A percentile compares a stretch with the other conserved stretches of the same genome.
Evolutionary conservation across 2,329 filamentous ascomycete genomes (phyloP).

Genomic region (Sporothrix schenckii): DNA sequence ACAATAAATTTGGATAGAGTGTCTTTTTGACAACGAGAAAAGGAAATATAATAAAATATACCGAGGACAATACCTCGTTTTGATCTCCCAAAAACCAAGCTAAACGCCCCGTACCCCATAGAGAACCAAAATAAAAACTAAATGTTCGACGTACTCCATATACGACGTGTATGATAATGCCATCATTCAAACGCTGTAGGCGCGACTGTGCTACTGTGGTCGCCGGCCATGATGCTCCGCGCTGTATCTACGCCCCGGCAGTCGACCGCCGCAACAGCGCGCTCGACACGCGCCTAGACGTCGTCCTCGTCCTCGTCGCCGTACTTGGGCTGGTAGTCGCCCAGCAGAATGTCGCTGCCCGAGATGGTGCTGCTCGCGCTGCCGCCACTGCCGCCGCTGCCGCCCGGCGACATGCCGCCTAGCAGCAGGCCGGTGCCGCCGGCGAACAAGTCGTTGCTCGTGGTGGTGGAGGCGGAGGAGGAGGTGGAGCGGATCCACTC

Average conservation of each 20-base stretch:
- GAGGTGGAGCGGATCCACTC: slow-evolving; percentile 69
- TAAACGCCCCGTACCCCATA: neutral
- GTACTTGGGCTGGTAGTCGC: slow-evolving; percentile 68
- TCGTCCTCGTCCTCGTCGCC: slow-evolving; percentile 48
- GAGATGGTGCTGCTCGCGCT: slow-evolving; percentile 34
- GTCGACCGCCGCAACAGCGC: neutral
- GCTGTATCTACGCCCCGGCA: neutral
- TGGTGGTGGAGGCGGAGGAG: slow-evolving; percentile 46
- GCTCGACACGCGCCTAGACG: slow-evolving; percentile 3
- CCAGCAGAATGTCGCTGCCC: slow-evolving; percentile 70
- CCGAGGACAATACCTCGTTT: neutral
- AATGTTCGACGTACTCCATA: neutral
- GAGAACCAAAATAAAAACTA: neutral
- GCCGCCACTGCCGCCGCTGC: slow-evolving; percentile 8
- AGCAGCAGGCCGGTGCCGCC: neutral
- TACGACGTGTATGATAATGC: neutral
- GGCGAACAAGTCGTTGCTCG: slow-evolving; percentile 34
- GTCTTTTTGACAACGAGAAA: no score
- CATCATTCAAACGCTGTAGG: neutral
- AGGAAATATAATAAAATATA: no score
- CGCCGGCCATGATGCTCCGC: neutral
- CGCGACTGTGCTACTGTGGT: neutral
- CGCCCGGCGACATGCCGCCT: neutral
- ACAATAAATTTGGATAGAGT: no score
- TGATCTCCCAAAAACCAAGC: no score